Base-by-base conservation (phyloP, 257 asterid genomes). In the Linderniella brevidens region DNA sequence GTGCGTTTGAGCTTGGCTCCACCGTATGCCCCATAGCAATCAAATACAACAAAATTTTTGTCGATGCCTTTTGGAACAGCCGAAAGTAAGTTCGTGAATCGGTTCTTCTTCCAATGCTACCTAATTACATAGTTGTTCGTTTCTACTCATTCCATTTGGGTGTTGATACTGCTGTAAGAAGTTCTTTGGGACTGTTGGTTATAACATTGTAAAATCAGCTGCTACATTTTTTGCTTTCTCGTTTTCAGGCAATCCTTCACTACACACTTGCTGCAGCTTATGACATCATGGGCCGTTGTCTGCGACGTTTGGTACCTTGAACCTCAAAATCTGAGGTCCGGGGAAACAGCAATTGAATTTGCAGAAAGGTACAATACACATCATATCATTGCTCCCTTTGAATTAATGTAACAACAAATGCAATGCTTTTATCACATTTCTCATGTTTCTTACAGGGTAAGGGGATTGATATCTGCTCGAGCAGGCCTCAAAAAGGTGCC, bases 211-310 rank as follows among this genome's bases (percentile, higher is more conserved):
- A 3, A 25, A 25, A 25, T 25, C 32, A 25, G 3, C 32, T 25
- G 32, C 32, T 3, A 25, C 6, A 25, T n/a, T n/a, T 32, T 35
- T 29, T 4, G 4, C 15, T 2, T 11, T 68, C 35, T 41, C 59
- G 20, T 48, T 62, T 61, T 68, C 79, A 85, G 96, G 65, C 96
- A 85, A 59, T 90, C 99, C 58, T 90, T 85, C 73, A 85, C 94
- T 41, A 81, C 46, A 46, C 98, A 90, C 65, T 68, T 90, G 68
- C 60, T 85, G 79, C 99, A 90, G 77, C 94, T 90, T 58, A 90
- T 90, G 99, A 81, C 96, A 51, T 90, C 99, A 7, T 85, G 99
- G 98, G 99, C 96, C 58, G 96, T 90, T 55, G 98, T 90, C 60
- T 90, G 98, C 60, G 94, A 90, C 59, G 98, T 90, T 50, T 90